phyloP scores from a whole-genome alignment of 2,329 filamentous ascomycete species.

The Helotiales sp. region DNA sequence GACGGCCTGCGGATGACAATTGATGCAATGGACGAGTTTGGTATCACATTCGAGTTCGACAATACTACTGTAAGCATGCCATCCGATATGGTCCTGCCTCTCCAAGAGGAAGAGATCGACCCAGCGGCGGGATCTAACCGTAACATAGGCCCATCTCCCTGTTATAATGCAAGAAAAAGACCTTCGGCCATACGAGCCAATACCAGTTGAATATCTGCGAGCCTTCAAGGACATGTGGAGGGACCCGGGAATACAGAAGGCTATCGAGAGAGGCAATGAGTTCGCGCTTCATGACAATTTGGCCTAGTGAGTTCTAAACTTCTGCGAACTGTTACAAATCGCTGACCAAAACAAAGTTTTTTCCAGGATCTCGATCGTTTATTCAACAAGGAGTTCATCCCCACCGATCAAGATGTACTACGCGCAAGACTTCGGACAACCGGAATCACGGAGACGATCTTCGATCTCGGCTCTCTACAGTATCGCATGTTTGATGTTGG shows the following conservation, averaged over 20 bases:
- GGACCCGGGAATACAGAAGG: conserved; percentile 81
- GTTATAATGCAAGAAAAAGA: conserved; percentile 81
- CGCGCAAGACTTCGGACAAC: conserved; percentile 90
- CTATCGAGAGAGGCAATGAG: conserved; percentile 94
- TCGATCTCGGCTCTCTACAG: conserved; percentile 88
- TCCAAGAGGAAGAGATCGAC: not conserved
- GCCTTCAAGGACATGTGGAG: conserved; percentile 86
- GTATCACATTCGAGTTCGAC: conserved; percentile 77
- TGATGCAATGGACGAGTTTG: conserved; percentile 87
- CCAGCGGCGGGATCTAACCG: not conserved
- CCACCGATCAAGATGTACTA: conserved; percentile 92
- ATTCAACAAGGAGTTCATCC: conserved; percentile 79
- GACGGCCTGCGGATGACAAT: conserved; percentile 90
- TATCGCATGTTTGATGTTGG: conserved; percentile 90
- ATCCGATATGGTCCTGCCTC: not conserved
- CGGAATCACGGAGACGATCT: conserved; percentile 93
- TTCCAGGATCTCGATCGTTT: conserved; percentile 78
- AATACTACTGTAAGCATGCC: conserved; percentile 72
- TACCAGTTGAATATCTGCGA: conserved; percentile 77
- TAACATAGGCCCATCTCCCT: conserved; percentile 74
- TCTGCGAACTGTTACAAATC: conserved; percentile 12
- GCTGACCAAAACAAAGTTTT: conserved; percentile 63
- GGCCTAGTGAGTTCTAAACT: conserved; percentile 72
- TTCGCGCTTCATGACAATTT: conserved; percentile 96
- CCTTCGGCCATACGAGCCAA: conserved; percentile 78